A percentile compares a stretch with the other conserved stretches of the same genome.
phyloP scores from a whole-genome alignment of 2,329 filamentous ascomycete species.

The Pseudocercospora crystallina region DNA sequence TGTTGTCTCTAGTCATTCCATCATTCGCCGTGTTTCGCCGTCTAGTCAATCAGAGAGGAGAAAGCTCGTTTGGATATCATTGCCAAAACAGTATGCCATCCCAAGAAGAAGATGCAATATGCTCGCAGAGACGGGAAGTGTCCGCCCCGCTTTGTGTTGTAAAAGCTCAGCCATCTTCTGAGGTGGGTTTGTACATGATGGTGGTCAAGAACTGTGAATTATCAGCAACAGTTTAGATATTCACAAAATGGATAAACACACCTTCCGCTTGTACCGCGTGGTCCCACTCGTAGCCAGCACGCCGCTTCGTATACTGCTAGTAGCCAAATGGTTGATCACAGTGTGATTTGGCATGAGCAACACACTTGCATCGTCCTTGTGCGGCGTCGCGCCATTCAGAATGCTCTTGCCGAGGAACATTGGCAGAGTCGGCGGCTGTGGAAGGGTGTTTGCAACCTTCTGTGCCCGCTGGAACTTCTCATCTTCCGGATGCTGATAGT shows the following conservation, averaged over 20 bases:
- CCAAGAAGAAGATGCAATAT: not conserved
- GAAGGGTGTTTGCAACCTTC: slow-evolving; percentile 73
- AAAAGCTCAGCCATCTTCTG: slow-evolving; percentile 36
- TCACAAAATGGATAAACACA: slow-evolving; percentile 34
- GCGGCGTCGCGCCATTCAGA: slow-evolving; percentile 81
- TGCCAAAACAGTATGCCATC: not conserved
- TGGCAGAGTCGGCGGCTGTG: slow-evolving; percentile 79
- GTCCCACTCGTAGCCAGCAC: slow-evolving; percentile 94
- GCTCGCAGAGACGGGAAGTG: not conserved
- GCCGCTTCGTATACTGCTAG: slow-evolving; percentile 96
- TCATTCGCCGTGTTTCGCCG: too few relatives aligned
- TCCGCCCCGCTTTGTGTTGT: not conserved
- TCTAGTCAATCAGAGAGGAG: too few relatives aligned
- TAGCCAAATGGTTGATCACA: slow-evolving; percentile 92
- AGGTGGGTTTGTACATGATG: slow-evolving; percentile 92
- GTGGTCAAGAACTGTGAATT: slow-evolving; percentile 82
- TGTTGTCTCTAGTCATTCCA: too few relatives aligned
- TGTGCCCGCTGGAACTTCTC: slow-evolving; percentile 72
- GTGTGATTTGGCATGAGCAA: slow-evolving; percentile 97
- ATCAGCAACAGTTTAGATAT: not conserved
- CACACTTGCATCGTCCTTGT: slow-evolving; percentile 98
- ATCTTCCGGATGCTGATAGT: slow-evolving; percentile 59
- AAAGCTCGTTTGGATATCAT: too few relatives aligned
- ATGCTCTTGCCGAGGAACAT: slow-evolving; percentile 94
- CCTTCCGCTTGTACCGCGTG: slow-evolving; percentile 96